phyloP scores from a whole-genome alignment of 805 yeast species.

The Hanseniaspora taiwanica region DNA sequence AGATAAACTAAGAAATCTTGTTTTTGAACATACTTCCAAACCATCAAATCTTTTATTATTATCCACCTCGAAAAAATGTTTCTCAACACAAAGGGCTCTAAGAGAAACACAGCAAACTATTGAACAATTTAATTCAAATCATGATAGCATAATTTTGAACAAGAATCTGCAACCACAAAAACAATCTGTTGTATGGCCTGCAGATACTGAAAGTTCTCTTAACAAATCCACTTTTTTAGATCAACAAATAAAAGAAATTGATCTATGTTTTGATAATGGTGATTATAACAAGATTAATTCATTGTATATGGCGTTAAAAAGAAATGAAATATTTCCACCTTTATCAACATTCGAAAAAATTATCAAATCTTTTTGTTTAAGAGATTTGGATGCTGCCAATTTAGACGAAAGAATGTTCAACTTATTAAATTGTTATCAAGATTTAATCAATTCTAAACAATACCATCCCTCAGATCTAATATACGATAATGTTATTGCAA shows the following conservation, averaged over 20 bases:
- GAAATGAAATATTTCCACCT: conserved; percentile 35
- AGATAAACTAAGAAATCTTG: too few species aligned
- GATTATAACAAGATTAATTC: conserved; percentile 27
- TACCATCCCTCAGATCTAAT: conserved; percentile 45
- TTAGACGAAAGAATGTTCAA: conserved; percentile 50
- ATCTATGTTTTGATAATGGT: conserved; percentile 11
- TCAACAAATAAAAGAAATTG: conserved; percentile 22
- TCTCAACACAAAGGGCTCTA: not conserved
- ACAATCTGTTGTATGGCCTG: conserved; percentile 15
- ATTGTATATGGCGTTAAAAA: conserved; percentile 27
- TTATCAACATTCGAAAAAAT: conserved; percentile 40
- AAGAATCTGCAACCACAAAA: not conserved
- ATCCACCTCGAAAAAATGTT: too few species aligned
- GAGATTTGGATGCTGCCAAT: conserved; percentile 38
- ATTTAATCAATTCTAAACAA: conserved; percentile 34
- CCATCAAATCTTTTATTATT: too few species aligned
- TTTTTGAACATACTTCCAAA: too few species aligned
- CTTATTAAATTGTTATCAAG: conserved; percentile 55
- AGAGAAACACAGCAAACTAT: too few species aligned
- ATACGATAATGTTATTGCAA: conserved; percentile 37
- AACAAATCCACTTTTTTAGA: conserved; percentile 21
- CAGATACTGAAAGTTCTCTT: conserved; percentile 18
- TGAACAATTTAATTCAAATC: not conserved
- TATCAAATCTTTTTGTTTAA: conserved; percentile 36
- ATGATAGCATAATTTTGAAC: not conserved